These are phyloP conservation scores for Solanum lignicaule DNA, from an alignment of 257 asterid genomes.

Conservation along the genomic window DNA sequence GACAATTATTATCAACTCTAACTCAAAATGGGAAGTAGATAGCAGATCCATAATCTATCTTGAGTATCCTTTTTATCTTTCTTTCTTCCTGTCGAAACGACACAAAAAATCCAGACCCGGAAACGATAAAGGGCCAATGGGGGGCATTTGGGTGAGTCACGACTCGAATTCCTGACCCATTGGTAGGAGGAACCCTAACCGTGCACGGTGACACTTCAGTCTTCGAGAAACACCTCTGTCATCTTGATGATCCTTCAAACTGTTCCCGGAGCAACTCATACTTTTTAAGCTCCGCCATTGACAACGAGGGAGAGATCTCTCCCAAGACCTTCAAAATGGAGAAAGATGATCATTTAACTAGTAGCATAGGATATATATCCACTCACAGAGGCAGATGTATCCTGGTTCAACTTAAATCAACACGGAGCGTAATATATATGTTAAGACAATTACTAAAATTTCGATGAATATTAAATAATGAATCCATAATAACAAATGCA, in stretches of 20 bases:
- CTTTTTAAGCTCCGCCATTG: slow-evolving; percentile 79
- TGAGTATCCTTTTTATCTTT: not conserved
- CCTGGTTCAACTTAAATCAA: not conserved
- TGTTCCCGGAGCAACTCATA: slow-evolving; percentile 74
- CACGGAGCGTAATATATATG: not conserved
- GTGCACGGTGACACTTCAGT: not conserved
- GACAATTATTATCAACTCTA: not conserved
- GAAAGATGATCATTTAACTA: not conserved
- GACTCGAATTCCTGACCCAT: not conserved
- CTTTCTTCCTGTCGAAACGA: not conserved
- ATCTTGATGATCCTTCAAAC: slow-evolving; percentile 70
- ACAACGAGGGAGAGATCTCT: slow-evolving; percentile 84
- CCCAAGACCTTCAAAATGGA: slow-evolving; percentile 49
- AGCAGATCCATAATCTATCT: not conserved
- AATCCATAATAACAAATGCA: not conserved
- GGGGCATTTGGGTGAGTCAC: not conserved
- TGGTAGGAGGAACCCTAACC: not conserved
- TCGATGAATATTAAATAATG: not conserved
- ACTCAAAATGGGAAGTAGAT: not conserved
- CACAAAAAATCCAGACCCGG: not conserved
- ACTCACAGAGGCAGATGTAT: not conserved
- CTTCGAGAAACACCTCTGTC: not conserved
- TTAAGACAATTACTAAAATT: not conserved
- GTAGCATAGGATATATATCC: not conserved
- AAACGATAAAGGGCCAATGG: not conserved